Evolutionary conservation across 805 yeast species (phyloP).

Genomic region (Yamadazyma sp.): DNA sequence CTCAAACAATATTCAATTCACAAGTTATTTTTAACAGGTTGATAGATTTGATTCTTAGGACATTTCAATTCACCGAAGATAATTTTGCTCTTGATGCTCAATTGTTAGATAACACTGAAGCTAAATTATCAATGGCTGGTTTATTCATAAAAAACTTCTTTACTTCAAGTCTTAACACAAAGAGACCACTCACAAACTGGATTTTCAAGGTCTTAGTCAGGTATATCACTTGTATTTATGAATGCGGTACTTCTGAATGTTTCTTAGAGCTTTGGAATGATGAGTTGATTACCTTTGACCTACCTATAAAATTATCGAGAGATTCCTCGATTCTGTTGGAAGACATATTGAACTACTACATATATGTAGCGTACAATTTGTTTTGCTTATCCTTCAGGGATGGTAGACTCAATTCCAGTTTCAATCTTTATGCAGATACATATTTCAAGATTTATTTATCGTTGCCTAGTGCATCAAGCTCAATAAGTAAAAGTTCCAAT

Average conservation of each 20-base stretch:
- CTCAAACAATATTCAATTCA: too few species aligned
- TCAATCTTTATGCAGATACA: constrained; percentile 17
- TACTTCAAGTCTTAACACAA: background rate
- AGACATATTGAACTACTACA: constrained; percentile 23
- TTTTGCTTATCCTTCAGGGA: constrained; percentile 17
- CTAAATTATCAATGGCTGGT: constrained; percentile 2
- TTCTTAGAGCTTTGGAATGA: background rate
- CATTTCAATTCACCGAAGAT: constrained; percentile 3
- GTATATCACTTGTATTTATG: constrained; percentile 8
- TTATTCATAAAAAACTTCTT: constrained; percentile 1
- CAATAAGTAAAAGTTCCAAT: background rate
- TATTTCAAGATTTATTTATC: constrained; percentile 21
- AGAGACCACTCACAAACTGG: too few species aligned
- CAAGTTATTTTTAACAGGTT: too few species aligned
- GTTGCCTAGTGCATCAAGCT: constrained; percentile 19
- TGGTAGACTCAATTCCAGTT: constrained; percentile 8
- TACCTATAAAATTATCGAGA: constrained; percentile 18
- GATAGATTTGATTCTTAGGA: background rate
- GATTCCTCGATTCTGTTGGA: constrained; percentile 13
- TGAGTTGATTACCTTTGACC: constrained; percentile 18
- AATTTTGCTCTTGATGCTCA: constrained; percentile 8
- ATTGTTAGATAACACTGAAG: constrained; percentile 7
- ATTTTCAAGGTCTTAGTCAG: constrained; percentile 4
- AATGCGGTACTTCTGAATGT: constrained; percentile 5
- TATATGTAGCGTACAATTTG: constrained; percentile 27